Percentiles rank a stretch among this genome's conserved stretches.
Evolutionary conservation across 169 alveolate species (phyloP).

Genomic region (Plasmodium berghei): DNA sequence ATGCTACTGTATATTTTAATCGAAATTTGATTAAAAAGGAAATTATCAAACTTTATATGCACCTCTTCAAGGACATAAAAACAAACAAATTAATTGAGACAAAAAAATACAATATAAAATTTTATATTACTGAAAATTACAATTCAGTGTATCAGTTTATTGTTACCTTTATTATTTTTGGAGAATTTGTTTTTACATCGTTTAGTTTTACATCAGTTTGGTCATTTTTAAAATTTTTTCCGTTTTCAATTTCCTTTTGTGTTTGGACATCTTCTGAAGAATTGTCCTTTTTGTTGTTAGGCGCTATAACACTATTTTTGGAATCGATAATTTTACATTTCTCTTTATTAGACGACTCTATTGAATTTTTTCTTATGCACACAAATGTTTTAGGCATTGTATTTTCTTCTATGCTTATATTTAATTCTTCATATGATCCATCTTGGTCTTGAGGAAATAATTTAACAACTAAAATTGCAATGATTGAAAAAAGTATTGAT

Average conservation of each 20-base stretch:
- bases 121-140: too few species aligned
- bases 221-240: neutral
- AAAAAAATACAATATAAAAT: too few species aligned
- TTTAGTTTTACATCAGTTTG: neutral
- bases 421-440: conserved; percentile 25
- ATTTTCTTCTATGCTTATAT: conserved; percentile 24
- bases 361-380: conserved; percentile 21
- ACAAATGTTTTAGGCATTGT: conserved; percentile 22
- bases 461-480: conserved; percentile 15
- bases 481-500: conserved; percentile 31
- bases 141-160: too few species aligned
- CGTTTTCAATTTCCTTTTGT: neutral
- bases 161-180: too few species aligned
- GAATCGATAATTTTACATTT: neutral
- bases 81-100: too few species aligned
- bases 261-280: neutral
- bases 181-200: neutral
- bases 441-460: conserved; percentile 23
- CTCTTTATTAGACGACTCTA: neutral
- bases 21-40: too few species aligned
- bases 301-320: neutral
- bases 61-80: too few species aligned
- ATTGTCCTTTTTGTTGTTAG: neutral
- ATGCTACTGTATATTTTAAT: too few species aligned
- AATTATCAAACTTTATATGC: too few species aligned